phyloP scores from a whole-genome alignment of 163 green algal genomes.

The Trebouxiophyceae sp. region DNA sequence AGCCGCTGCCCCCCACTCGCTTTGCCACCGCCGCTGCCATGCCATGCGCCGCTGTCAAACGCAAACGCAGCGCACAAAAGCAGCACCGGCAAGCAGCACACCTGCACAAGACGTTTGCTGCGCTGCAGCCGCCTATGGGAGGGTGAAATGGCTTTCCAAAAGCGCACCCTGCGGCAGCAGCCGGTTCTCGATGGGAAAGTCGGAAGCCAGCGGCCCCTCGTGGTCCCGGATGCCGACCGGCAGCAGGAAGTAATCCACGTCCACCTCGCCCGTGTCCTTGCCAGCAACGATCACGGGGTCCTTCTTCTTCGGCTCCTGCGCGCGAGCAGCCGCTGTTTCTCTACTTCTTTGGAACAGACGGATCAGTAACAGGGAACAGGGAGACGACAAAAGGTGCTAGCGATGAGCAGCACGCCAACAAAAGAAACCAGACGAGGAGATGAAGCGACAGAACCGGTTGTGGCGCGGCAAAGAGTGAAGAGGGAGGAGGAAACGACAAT shows the following conservation, averaged over 20 bases:
- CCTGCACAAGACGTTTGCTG: too few relatives aligned
- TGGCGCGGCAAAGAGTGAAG: too few relatives aligned
- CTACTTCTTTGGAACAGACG: too few relatives aligned
- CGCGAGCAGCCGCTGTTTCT: too few relatives aligned
- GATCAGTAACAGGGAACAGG: too few relatives aligned
- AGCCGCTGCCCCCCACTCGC: not conserved
- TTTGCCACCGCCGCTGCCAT: not conserved
- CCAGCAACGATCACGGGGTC: constrained; percentile 71
- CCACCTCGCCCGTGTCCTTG: constrained; percentile 83
- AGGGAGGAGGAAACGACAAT: too few relatives aligned
- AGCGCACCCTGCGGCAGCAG: constrained; percentile 50
- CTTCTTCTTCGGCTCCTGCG: constrained; percentile 57
- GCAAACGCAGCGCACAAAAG: too few relatives aligned
- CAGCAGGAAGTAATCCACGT: constrained; percentile 96
- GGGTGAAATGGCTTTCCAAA: not conserved
- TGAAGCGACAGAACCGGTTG: too few relatives aligned
- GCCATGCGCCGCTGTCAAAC: not conserved
- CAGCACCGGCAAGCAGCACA: too few relatives aligned
- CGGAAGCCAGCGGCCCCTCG: constrained; percentile 54
- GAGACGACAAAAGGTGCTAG: too few relatives aligned
- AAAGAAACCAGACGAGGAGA: too few relatives aligned
- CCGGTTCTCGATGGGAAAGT: constrained; percentile 94
- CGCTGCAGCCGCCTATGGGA: not conserved
- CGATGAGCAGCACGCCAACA: too few relatives aligned
- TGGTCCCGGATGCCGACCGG: constrained; percentile 87